Evolutionary conservation across 75 land plant genomes (phyloP).

Genomic region (Isoetes taiwanensis): DNA sequence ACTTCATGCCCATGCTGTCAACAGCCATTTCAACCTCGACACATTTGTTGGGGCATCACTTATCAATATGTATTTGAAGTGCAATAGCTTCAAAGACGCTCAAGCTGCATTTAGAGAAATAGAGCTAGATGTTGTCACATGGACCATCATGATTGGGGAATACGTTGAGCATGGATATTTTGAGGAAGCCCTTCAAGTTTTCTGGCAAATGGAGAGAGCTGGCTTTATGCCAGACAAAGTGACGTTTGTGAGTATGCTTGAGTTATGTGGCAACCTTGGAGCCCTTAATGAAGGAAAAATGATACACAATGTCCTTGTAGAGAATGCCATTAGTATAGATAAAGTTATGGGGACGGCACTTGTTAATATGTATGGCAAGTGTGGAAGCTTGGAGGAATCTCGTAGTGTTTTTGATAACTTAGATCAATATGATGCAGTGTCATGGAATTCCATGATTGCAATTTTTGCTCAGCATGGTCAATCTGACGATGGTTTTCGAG

Average conservation of each 20-base stretch:
- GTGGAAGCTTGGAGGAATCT: conserved; percentile 19
- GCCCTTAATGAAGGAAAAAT: not conserved
- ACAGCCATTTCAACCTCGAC: too few relatives aligned
- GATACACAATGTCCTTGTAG: not conserved
- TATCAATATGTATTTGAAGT: not conserved
- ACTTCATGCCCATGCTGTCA: too few relatives aligned
- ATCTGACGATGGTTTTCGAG: conserved; percentile 17
- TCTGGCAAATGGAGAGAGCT: conserved; percentile 14
- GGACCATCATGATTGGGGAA: conserved; percentile 6
- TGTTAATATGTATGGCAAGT: conserved; percentile 36
- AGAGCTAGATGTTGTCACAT: conserved; percentile 13
- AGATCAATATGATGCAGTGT: conserved; percentile 18
- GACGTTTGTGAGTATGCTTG: conserved; percentile 19
- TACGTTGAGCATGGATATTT: not conserved
- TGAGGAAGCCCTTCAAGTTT: conserved; percentile 16
- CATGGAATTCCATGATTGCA: conserved; percentile 30
- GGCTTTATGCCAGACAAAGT: conserved; percentile 10
- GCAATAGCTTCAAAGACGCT: conserved; percentile 4
- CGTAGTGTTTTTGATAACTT: conserved; percentile 22
- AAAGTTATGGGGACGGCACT: conserved; percentile 23
- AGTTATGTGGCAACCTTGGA: conserved; percentile 12
- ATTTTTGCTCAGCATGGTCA: conserved; percentile 16
- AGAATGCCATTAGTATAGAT: conserved; percentile 9
- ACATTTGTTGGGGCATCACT: not conserved
- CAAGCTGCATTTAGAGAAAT: conserved; percentile 14